These are phyloP conservation scores for Ustulina deusta DNA, from an alignment of 2,329 filamentous ascomycete genomes.

Conservation along the genomic window DNA sequence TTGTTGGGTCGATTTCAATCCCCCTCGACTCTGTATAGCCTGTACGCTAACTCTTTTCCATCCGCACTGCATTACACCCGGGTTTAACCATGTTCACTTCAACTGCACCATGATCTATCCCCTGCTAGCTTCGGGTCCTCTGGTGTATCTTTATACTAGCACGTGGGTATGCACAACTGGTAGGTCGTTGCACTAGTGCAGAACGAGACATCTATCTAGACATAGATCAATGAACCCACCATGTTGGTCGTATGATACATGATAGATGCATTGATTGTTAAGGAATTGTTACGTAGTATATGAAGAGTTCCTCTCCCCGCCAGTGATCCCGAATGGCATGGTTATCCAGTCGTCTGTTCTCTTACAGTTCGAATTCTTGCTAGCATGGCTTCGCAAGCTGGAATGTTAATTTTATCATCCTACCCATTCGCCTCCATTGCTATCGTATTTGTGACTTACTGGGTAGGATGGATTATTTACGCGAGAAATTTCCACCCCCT, in stretches of 20 bases:
- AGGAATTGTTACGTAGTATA: slow-evolving; percentile 24
- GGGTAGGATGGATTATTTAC: slow-evolving; percentile 36
- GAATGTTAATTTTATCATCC: slow-evolving; percentile 9
- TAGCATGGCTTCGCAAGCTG: slow-evolving; percentile 26
- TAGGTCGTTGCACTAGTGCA: slow-evolving; percentile 12
- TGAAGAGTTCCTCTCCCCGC: slow-evolving; percentile 25
- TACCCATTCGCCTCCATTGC: slow-evolving; percentile 23
- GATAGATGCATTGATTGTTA: slow-evolving; percentile 9
- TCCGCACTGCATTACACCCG: background rate
- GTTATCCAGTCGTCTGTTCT: slow-evolving; percentile 22
- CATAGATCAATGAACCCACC: slow-evolving; percentile 2
- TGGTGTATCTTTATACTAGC: background rate
- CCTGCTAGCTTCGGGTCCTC: slow-evolving; percentile 1
- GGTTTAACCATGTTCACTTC: background rate
- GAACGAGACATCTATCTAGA: slow-evolving; percentile 9
- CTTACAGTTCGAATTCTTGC: slow-evolving; percentile 19
- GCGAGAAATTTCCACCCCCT: slow-evolving; percentile 33
- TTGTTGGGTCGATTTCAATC: too few relatives aligned
- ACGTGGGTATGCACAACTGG: slow-evolving; percentile 7
- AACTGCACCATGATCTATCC: background rate
- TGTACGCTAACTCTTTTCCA: background rate
- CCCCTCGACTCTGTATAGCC: too few relatives aligned
- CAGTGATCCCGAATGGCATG: background rate
- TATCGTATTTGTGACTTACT: slow-evolving; percentile 21
- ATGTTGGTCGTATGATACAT: slow-evolving; percentile 21